These are phyloP conservation scores for Aspergillus homomorphus DNA, from an alignment of 495 filamentous ascomycete genomes.

Conservation along the genomic window DNA sequence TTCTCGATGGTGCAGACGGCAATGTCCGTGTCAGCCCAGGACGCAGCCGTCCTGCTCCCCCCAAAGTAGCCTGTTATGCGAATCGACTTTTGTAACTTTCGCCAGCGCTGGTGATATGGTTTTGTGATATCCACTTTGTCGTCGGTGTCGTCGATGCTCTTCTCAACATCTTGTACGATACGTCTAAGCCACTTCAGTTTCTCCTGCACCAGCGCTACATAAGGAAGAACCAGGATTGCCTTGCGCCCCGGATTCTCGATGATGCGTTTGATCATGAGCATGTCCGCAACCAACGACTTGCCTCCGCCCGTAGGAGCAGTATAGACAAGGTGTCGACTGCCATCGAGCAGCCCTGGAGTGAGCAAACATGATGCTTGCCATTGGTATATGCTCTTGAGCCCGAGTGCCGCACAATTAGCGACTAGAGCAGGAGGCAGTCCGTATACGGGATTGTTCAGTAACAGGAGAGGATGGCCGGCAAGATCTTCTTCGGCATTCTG, in stretches of 20 bases:
- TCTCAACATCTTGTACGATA: conserved; percentile 62
- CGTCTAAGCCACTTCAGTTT: conserved; percentile 75
- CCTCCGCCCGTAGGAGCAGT: conserved; percentile 83
- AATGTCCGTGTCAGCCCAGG: conserved; percentile 75
- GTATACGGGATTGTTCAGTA: conserved; percentile 62
- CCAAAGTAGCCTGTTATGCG: conserved; percentile 74
- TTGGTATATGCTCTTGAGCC: conserved; percentile 69
- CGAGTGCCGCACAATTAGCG: conserved; percentile 59
- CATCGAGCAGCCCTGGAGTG: conserved; percentile 61
- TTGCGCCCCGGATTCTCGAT: conserved; percentile 64
- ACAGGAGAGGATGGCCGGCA: conserved; percentile 57
- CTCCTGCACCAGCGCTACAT: conserved; percentile 80
- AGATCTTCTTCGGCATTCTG: conserved; percentile 42
- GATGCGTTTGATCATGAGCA: conserved; percentile 71
- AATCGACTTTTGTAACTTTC: conserved; percentile 39
- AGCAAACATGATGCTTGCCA: conserved; percentile 82
- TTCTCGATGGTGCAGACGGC: conserved; percentile 84
- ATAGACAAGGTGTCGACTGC: conserved; percentile 71
- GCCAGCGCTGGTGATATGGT: conserved; percentile 32
- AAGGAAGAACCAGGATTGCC: conserved; percentile 75
- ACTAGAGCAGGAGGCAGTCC: conserved; percentile 59
- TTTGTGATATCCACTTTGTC: conserved; percentile 13
- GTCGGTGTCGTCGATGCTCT: conserved; percentile 31
- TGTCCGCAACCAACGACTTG: conserved; percentile 74
- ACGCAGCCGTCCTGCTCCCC: conserved; percentile 60